Base-by-base conservation (phyloP, 1,139 yeast species). In the Pichia sp. region DNA sequence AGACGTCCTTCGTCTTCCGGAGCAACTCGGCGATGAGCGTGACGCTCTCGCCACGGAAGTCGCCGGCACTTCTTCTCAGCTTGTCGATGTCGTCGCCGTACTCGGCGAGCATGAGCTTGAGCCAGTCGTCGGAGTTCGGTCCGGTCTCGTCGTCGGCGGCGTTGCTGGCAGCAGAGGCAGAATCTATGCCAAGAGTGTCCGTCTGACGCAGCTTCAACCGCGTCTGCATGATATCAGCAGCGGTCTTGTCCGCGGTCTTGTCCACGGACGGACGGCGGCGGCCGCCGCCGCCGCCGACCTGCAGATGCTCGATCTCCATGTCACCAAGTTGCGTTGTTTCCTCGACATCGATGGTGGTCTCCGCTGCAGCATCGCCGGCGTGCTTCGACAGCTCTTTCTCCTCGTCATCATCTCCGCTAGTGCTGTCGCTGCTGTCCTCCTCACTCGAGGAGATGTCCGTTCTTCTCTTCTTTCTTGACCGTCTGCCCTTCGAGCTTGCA, bases 401-500 rank as follows among this genome's bases (percentile, higher is more conserved):
- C 9, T 65, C 58, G 48, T 67, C 39, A 3, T 10, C 41, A 4
- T 13, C 30, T 10, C 25, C 36, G 31, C 22, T 31, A 19, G 44
- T 40, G 19, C 50, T 42, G 37, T 40, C 37, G 53, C 55, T 31
- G 56, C 55, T 23, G 46, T 55, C 44, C 57, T 62, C 53, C 52
- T 63, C 45, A 46, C 56, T 53, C 12, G 68, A 64, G 22, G 67
- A 66, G 47, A 63, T 83, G 51, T 83, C 87, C 0, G 91, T 85
- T 81, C 91, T 84, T 80, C 90, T 83, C 80, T 83, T 85, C 76
- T 85, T 85, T 65, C 85, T 74, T 58, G 86, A 78, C 64, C 78
- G 70, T 56, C 76, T 70, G 54, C 54, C 60, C 21, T 31, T 46
- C 19, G 48, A 25, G 18, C 36, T 26, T 16, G 22, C 12, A 9